Evolutionary conservation across 1,284 basidiomycete genomes (phyloP), one percentile per base, ranked within the genome.

Genomic region (Malassezia globosa): DNA sequence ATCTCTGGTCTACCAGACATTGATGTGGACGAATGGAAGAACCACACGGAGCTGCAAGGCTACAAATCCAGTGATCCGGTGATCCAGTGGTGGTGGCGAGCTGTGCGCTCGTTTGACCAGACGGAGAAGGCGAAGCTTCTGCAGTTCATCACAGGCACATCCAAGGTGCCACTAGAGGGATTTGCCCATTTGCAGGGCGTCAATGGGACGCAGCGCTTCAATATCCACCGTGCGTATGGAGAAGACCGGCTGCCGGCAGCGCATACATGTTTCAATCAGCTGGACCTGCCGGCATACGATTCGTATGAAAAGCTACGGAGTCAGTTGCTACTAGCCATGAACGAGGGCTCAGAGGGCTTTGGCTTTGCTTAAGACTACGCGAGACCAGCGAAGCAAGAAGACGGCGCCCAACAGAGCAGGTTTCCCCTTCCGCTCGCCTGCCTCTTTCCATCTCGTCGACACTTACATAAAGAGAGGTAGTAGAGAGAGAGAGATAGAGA

Each of bases 51-150:
- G 71, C 84, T 88, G 75, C 85, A 84, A 59, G 86, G 87, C 37
- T 87, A 86, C 70, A 59, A 24, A 27, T 51, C 70, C n/a, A 72
- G 72, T 11, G 92, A 97, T 73, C 85, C 90, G 2, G 87, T 92
- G 64, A 86, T 97, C 53, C 83, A 87, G 26, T 97, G 92, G 90
- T 96, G 89, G 84, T 99, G 94, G 94, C 81, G 94, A 59, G 90
- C 92, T 2, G 80, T 97, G 42, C 89, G 96, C 72, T 90, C 87
- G 11, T 96, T 96, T 76, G 90, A 87, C 62, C 85, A 92, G 43
- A 90, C 95, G 63, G 89, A 97, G 73, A 80, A 89, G 51, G 89
- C 90, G 16, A 92, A 95, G 72, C 61, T 75, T 4, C 54, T 75
- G 3, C 94, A 94, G 76, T 99, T 99, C 74, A 90, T 90, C 27